phyloP scores from a whole-genome alignment of 1,139 yeast species.

The Suhomyces yuchorum region DNA sequence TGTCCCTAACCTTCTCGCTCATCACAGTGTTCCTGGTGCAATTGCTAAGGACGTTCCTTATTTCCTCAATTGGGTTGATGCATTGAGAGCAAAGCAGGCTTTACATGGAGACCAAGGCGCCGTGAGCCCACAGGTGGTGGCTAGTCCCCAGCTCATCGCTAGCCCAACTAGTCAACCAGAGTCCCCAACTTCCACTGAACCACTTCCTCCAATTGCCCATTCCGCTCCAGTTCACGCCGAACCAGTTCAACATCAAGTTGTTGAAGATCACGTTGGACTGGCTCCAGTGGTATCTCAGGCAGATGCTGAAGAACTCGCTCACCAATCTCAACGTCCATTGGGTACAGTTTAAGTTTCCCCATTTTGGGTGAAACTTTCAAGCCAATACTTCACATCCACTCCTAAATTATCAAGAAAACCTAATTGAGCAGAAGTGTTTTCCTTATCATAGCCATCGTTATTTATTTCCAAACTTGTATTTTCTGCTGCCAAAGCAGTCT shows the following conservation, averaged over 20 bases:
- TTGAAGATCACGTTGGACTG: not conserved
- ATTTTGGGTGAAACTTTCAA: slow-evolving; percentile 30
- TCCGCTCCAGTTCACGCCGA: not conserved
- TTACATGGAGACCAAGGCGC: slow-evolving; percentile 10
- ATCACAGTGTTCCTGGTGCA: slow-evolving; percentile 54
- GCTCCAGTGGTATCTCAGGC: not conserved
- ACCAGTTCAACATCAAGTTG: not conserved
- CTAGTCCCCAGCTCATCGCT: not conserved
- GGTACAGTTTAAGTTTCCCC: slow-evolving; percentile 21
- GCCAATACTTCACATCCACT: slow-evolving; percentile 48
- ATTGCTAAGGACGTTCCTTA: slow-evolving; percentile 70
- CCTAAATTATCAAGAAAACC: slow-evolving; percentile 49
- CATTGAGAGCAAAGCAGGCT: slow-evolving; percentile 12
- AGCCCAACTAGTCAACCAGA: not conserved
- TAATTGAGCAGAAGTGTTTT: slow-evolving; percentile 30
- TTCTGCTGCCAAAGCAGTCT: slow-evolving; percentile 1
- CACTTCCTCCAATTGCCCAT: not conserved
- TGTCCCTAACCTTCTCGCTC: slow-evolving; percentile 66
- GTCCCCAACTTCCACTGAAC: not conserved
- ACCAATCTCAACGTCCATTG: not conserved
- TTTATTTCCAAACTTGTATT: slow-evolving; percentile 12
- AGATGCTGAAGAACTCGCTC: not conserved
- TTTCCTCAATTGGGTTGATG: slow-evolving; percentile 51
- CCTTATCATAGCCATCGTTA: slow-evolving; percentile 28
- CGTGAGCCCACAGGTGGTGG: not conserved